These are phyloP conservation scores for Botrytis elliptica DNA, from an alignment of 2,329 filamentous ascomycete species.

Conservation along the genomic window DNA sequence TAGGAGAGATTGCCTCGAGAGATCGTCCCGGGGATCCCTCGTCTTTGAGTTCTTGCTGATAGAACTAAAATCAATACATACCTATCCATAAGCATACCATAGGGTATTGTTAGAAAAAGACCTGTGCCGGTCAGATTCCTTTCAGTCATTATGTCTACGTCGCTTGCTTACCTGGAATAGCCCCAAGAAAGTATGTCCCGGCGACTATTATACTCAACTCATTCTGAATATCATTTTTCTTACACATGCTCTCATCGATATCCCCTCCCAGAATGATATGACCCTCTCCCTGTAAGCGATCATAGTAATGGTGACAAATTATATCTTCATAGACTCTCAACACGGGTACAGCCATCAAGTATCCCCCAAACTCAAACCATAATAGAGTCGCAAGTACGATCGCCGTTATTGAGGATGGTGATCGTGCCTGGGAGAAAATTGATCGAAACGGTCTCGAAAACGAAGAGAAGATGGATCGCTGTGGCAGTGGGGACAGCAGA, in stretches of 20 bases:
- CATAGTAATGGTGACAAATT: conserved; percentile 43
- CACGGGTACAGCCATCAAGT: conserved; percentile 39
- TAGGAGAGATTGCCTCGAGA: no score
- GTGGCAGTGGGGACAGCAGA: neutral
- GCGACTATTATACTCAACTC: conserved; percentile 41
- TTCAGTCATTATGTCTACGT: neutral
- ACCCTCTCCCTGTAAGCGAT: conserved; percentile 27
- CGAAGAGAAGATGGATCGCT: no score
- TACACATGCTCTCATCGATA: conserved; percentile 43
- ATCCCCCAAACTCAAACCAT: conserved; percentile 34
- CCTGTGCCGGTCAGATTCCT: conserved; percentile 22
- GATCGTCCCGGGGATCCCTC: neutral
- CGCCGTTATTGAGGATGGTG: conserved; percentile 37
- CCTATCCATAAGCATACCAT: conserved; percentile 43
- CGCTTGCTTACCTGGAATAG: conserved; percentile 36
- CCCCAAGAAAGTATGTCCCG: conserved; percentile 36
- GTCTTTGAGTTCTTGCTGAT: neutral
- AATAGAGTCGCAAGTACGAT: conserved; percentile 40
- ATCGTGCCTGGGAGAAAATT: conserved; percentile 22
- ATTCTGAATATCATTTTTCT: conserved; percentile 41
- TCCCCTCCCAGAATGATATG: conserved; percentile 29
- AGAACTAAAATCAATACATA: conserved; percentile 23
- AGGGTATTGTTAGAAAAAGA: conserved; percentile 40
- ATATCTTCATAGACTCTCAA: conserved; percentile 43
- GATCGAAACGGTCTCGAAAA: neutral